A percentile compares a stretch with the other conserved stretches of the same genome.
phyloP scores from a whole-genome alignment of 2,329 filamentous ascomycete genomes.

The Penicillium sp. region DNA sequence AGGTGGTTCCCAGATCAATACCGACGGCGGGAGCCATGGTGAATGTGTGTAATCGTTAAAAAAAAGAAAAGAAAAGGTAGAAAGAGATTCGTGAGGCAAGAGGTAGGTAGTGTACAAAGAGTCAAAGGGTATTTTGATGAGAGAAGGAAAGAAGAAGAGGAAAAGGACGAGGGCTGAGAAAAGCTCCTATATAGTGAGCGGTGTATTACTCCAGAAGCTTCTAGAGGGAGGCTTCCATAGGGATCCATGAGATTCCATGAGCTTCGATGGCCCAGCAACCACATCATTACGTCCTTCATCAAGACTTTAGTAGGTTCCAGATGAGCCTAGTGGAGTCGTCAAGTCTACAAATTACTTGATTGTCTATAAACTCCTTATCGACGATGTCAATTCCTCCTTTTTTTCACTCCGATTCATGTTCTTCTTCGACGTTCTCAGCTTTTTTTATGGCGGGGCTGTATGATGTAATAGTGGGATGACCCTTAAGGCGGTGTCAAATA shows the following conservation, averaged over 20 bases:
- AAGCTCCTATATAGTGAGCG: slow-evolving; percentile 37
- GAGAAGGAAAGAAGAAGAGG: too few species aligned
- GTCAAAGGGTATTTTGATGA: slow-evolving; percentile 15
- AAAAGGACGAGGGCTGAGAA: slow-evolving; percentile 24
- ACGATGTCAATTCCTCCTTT: slow-evolving; percentile 5
- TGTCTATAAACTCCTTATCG: not conserved
- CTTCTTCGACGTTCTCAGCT: not conserved
- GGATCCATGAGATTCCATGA: slow-evolving; percentile 32
- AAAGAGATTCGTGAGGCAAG: too few species aligned
- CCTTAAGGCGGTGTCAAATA: not conserved
- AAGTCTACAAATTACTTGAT: not conserved
- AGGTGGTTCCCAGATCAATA: slow-evolving; percentile 90
- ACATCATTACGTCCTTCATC: slow-evolving; percentile 3
- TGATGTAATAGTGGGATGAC: slow-evolving; percentile 22
- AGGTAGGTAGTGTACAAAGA: too few species aligned
- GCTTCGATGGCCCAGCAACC: slow-evolving; percentile 23
- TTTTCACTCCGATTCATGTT: not conserved
- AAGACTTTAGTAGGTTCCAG: slow-evolving; percentile 7
- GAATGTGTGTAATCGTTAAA: too few species aligned
- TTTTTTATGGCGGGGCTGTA: slow-evolving; percentile 19
- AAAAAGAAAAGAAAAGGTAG: too few species aligned
- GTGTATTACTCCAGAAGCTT: slow-evolving; percentile 37
- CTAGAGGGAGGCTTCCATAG: slow-evolving; percentile 35
- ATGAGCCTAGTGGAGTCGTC: slow-evolving; percentile 3
- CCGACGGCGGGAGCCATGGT: too few species aligned